These are phyloP conservation scores for Phytophthora multivora DNA, from an alignment of 352 stramenopile genomes.

Conservation along the genomic window DNA sequence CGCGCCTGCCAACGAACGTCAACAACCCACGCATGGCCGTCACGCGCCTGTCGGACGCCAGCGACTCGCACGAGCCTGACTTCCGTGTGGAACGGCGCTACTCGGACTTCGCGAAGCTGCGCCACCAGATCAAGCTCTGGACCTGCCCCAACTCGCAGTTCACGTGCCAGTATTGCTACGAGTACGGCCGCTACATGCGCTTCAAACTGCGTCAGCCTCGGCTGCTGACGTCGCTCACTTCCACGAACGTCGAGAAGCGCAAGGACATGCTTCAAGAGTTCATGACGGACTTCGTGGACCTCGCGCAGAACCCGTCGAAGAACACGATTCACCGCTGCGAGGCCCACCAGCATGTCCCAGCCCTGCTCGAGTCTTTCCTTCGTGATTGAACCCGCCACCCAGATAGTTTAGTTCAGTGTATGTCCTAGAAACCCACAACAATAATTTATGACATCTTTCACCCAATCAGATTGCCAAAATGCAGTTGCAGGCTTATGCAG, in stretches of 20 bases:
- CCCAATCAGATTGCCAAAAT: neutral
- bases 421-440: constrained; percentile 3
- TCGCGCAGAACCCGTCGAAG: constrained; percentile 47
- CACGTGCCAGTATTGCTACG: constrained; percentile 65
- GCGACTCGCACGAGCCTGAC: constrained; percentile 40
- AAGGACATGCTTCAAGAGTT: constrained; percentile 58
- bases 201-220: constrained; percentile 57
- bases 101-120: constrained; percentile 63
- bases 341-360: constrained; percentile 46
- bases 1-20: constrained; percentile 49
- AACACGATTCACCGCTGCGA: constrained; percentile 46
- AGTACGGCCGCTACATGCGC: constrained; percentile 58
- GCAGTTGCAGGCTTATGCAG: too few species aligned
- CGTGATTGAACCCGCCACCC: constrained; percentile 32
- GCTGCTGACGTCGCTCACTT: constrained; percentile 42
- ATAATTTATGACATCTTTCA: constrained; percentile 31
- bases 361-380: constrained; percentile 53
- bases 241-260: constrained; percentile 42
- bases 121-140: constrained; percentile 48
- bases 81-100: constrained; percentile 65
- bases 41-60: constrained; percentile 25
- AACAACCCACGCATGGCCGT: constrained; percentile 44
- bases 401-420: constrained; percentile 13
- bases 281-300: constrained; percentile 53
- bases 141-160: constrained; percentile 50